Evolutionary conservation across 345 rosid species (phyloP), one percentile per base, ranked within the genome.

Genomic region (Geranium rotundifolium): DNA sequence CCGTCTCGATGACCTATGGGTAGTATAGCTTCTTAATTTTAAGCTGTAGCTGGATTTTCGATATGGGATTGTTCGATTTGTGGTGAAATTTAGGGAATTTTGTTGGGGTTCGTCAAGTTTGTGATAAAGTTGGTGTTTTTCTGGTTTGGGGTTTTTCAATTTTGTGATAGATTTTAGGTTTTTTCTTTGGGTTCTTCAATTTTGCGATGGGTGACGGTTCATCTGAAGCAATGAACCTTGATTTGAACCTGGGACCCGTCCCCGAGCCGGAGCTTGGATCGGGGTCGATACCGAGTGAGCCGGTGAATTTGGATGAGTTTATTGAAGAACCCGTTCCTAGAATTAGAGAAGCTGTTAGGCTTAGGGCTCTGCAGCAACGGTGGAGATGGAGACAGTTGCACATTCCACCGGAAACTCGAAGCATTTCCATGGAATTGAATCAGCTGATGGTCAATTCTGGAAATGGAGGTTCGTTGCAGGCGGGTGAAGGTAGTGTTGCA

Each of bases 211-310:
- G 75, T 49, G 95, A 87, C 58, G 92, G 81, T 76, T 74, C 82
- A 65, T 77, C 86, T 31, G 91, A 87, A 63, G 76, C 90, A 29
- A 89, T 92, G 96, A 89, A 92, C 72, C 98, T 92, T 46, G 98
- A 92, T 76, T 83, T 92, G 88, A 92, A 92, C 70, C 81, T 92
- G 62, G 93, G 93, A 46, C 98, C 96, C 61, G 85, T 67, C 70
- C 91, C 93, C 49, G 98, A 85, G 76, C 91, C 93, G 31, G 98
- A 85, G 78, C 69, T 80, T 15, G 85, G 65, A 10, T 68, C 84
- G 7, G 84, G 70, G 52, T 59, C 75, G 4, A 50, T 82, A 30
- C 58, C 80, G 7, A 75, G 67, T 57, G 89, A 78, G 31, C 72
- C 73, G 58, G 69, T 80, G 65, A 84, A 76, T 70, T 75, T 85